A percentile compares a stretch with the other conserved stretches of the same genome.
These are phyloP conservation scores for Oryza meyeriana DNA, from an alignment of 176 grass and related monocot species.

Conservation along the genomic window DNA sequence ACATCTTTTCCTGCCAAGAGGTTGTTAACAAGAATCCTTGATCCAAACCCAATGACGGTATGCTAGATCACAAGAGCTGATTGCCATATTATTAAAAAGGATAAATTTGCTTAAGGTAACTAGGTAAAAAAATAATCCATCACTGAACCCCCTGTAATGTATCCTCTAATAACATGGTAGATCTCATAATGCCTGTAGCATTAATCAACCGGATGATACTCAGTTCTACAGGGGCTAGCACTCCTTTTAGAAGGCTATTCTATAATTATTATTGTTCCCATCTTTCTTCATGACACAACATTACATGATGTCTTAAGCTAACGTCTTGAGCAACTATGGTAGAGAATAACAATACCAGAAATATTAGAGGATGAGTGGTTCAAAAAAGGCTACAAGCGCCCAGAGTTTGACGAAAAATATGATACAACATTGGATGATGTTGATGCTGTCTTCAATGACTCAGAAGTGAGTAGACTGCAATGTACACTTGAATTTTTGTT, in stretches of 20 bases:
- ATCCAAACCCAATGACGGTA: constrained; percentile 86
- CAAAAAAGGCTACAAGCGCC: constrained; percentile 74
- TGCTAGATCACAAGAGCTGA: constrained; percentile 30
- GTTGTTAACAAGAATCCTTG: constrained; percentile 87
- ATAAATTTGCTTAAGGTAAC: not conserved
- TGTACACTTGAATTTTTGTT: constrained; percentile 4
- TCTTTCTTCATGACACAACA: not conserved
- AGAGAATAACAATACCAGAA: constrained; percentile 91
- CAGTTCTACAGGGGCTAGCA: not conserved
- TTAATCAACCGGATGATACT: not conserved
- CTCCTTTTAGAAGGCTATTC: not conserved
- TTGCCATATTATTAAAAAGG: not conserved
- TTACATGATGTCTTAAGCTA: not conserved
- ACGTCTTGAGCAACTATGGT: constrained; percentile 16
- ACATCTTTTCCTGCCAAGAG: constrained; percentile 90
- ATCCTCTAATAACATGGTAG: not conserved
- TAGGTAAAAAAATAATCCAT: not conserved
- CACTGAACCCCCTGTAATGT: not conserved
- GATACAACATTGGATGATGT: constrained; percentile 72
- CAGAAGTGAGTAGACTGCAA: constrained; percentile 61
- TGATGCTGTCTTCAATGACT: constrained; percentile 86
- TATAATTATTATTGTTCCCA: not conserved
- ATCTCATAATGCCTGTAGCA: not conserved
- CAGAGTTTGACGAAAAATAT: constrained; percentile 79
- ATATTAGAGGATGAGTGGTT: constrained; percentile 97